Percentiles rank a stretch among this genome's conserved stretches.
These are phyloP conservation scores for Gossypium raimondii DNA, from an alignment of 345 rosid genomes.

Conservation along the genomic window DNA sequence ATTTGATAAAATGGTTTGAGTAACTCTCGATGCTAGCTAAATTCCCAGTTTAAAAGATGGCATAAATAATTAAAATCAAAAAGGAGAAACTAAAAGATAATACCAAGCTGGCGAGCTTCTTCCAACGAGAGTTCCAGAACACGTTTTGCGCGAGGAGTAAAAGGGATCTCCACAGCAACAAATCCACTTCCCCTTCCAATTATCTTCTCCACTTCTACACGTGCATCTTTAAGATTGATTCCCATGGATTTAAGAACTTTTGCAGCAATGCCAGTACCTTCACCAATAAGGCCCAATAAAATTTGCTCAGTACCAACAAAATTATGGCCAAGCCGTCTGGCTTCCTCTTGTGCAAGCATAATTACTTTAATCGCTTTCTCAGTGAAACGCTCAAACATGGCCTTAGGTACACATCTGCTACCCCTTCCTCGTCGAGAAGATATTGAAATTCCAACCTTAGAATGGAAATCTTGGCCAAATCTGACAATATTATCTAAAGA, in stretches of 20 bases:
- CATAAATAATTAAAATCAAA: not conserved
- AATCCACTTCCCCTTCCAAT: slow-evolving; percentile 97
- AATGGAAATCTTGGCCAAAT: slow-evolving; percentile 40
- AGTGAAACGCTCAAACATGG: slow-evolving; percentile 94
- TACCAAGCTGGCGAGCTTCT: slow-evolving; percentile 94
- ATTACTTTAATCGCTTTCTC: slow-evolving; percentile 95
- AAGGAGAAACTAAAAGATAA: not conserved
- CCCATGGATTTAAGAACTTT: slow-evolving; percentile 98
- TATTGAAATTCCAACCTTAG: slow-evolving; percentile 33
- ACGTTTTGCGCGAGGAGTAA: slow-evolving; percentile 97
- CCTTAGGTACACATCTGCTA: slow-evolving; percentile 47
- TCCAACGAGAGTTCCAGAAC: slow-evolving; percentile 88
- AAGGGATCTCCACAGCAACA: slow-evolving; percentile 94
- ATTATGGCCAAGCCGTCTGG: slow-evolving; percentile 92
- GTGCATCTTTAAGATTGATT: slow-evolving; percentile 88
- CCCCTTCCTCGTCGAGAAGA: slow-evolving; percentile 44
- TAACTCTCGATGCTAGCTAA: not conserved
- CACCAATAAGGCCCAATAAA: slow-evolving; percentile 81
- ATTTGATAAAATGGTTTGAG: not conserved
- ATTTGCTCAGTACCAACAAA: slow-evolving; percentile 97
- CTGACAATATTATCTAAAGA: slow-evolving; percentile 38
- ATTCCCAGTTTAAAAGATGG: not conserved
- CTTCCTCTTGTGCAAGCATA: slow-evolving; percentile 96
- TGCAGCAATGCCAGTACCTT: slow-evolving; percentile 96
- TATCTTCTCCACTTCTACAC: slow-evolving; percentile 94